Base-by-base conservation (phyloP, 2,329 filamentous ascomycete genomes). In the Colletotrichum shisoi region DNA sequence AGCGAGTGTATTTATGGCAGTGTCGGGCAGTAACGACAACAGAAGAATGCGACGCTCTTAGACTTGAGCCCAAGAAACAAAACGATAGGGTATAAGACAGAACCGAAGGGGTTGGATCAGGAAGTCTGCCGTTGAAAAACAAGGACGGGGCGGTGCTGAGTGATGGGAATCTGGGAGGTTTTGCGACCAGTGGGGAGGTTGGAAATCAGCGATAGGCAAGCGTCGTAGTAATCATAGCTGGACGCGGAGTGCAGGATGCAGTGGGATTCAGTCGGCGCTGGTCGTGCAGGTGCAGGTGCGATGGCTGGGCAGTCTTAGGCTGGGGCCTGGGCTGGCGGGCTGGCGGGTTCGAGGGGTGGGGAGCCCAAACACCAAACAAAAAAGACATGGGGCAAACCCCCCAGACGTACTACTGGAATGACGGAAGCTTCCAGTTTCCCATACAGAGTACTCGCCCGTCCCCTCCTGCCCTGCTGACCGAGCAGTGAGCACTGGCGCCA, bases 351-450 rank as follows among this genome's bases (percentile, higher is more conserved):
- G 17, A 21, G 27, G 34, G 11, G 8, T 21, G 49, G 37, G 17
- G 40, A 54, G n/a, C 51, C 52, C 37, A 54, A 54, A 3, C 13
- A 21, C 15, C 39, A 39, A 42, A 42, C 17, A 40, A 45, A 58
- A 24, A 40, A 31, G 27, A 7, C 27, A 31, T 31, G 27, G 27
- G 27, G 7, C 4, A 8, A 8, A 39, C 24, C 40, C 40, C 31
- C 13, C 51, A 59, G 37, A 46, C 17, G 17, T 17, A 24, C 48
- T 17, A 27, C 48, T 56, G 62, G 67, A 64, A 64, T 69, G 58
- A 61, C 59, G 61, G 62, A 67, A 67, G 65, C 62, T 66, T 66
- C 53, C 62, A 60, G 65, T 69, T 63, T 34, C 60, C 48, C 34
- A 54, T 66, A n/a, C n/a, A n/a, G n/a, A n/a, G n/a, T n/a, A 11